These are phyloP conservation scores for Crithidia thermophila DNA, from an alignment of 208 protist genomes.

Conservation along the genomic window DNA sequence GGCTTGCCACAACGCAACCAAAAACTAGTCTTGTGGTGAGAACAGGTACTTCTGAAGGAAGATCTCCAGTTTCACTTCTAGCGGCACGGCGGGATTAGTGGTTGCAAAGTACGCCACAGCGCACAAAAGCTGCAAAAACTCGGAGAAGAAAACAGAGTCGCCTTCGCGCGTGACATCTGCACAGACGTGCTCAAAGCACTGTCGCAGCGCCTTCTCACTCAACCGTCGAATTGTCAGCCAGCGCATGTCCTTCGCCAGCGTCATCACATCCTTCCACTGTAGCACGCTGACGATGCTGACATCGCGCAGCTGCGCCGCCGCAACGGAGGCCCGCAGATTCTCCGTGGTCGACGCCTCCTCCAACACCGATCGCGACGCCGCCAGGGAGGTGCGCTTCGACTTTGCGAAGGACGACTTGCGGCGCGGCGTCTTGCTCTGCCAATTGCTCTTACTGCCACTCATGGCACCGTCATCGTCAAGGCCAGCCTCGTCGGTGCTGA, in stretches of 20 bases:
- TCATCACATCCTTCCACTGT: conserved; percentile 37
- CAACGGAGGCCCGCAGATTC: neutral
- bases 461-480: neutral
- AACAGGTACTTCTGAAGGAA: conserved; percentile 64
- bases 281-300: conserved; percentile 75
- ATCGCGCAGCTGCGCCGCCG: conserved; percentile 28
- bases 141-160: conserved; percentile 63
- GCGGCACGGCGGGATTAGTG: conserved; percentile 46
- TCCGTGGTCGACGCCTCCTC: neutral
- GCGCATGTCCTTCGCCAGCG: conserved; percentile 53
- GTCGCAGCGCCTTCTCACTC: conserved; percentile 27
- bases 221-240: conserved; percentile 36
- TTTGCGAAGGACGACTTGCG: neutral
- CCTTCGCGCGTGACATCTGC: conserved; percentile 52
- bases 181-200: conserved; percentile 43
- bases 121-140: conserved; percentile 74
- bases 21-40: neutral
- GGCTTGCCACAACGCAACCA: neutral
- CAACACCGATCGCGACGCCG: neutral
- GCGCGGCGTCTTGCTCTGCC: neutral
- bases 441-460: neutral
- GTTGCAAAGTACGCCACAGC: conserved; percentile 49
- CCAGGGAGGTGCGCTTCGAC: neutral
- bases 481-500: neutral
- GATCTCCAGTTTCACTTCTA: conserved; percentile 52